Percentiles rank a stretch among this genome's conserved stretches.
Evolutionary conservation across 139 green algal species (phyloP).

Genomic region (Mesotaenium endlicherianum): DNA sequence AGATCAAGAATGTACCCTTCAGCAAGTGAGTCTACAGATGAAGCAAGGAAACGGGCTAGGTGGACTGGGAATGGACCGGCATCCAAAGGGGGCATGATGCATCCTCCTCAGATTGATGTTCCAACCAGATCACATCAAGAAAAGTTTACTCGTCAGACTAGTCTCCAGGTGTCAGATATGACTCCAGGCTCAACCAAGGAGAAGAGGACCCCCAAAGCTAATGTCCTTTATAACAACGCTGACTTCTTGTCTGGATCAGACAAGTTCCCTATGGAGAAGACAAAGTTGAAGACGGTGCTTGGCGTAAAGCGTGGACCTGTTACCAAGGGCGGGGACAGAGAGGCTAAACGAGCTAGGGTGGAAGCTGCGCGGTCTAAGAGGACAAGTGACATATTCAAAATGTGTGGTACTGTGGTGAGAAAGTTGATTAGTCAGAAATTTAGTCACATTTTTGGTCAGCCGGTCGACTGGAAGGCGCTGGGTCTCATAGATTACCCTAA

Average conservation of each 20-base stretch:
- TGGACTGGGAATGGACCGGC: neutral
- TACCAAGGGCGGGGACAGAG: neutral
- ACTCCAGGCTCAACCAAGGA: slow-evolving; percentile 27
- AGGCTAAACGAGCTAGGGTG: slow-evolving; percentile 14
- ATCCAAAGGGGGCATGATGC: neutral
- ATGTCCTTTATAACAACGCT: slow-evolving; percentile 24
- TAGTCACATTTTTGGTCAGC: slow-evolving; percentile 77
- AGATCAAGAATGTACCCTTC: neutral
- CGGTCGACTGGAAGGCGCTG: slow-evolving; percentile 74
- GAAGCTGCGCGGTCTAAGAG: slow-evolving; percentile 27
- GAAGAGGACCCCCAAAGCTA: slow-evolving; percentile 48
- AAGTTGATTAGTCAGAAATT: slow-evolving; percentile 65
- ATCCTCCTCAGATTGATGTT: neutral
- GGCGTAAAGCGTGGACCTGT: slow-evolving; percentile 13
- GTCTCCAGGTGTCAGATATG: neutral
- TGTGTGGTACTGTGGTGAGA: slow-evolving; percentile 13
- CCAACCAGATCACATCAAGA: neutral
- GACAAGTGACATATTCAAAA: slow-evolving; percentile 33
- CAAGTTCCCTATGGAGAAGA: slow-evolving; percentile 37
- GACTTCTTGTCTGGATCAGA: slow-evolving; percentile 34
- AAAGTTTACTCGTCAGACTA: neutral
- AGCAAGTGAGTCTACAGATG: slow-evolving; percentile 10
- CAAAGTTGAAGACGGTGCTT: slow-evolving; percentile 1
- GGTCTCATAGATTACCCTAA: slow-evolving; percentile 68
- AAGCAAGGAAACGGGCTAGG: neutral